These are phyloP conservation scores for Saccharum officinarum DNA, from an alignment of 176 grass and related monocot genomes.

Conservation along the genomic window DNA sequence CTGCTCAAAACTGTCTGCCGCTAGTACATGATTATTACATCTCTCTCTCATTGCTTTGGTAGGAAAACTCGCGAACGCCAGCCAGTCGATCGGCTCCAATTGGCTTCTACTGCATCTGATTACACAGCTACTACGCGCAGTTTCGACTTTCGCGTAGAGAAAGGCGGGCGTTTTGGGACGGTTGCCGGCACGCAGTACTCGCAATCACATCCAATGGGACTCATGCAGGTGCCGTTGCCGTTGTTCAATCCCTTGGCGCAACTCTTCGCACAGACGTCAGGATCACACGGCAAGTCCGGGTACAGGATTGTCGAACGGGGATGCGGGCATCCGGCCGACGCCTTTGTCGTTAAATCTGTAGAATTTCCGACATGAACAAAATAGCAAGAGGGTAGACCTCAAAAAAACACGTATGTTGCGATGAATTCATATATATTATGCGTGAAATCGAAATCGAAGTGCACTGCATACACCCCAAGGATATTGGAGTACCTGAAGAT, in stretches of 20 bases:
- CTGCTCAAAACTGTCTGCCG: not conserved
- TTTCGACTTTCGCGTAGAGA: not conserved
- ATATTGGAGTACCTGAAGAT: conserved; percentile 4
- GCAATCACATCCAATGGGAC: conserved; percentile 27
- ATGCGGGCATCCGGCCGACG: not conserved
- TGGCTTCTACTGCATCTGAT: not conserved
- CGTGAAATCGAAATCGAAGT: not conserved
- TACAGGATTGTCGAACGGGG: not conserved
- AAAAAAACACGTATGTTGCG: too few species aligned
- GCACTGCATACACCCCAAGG: not conserved
- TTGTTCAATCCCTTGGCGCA: not conserved
- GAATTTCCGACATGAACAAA: not conserved
- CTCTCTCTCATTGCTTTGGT: not conserved
- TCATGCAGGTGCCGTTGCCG: conserved; percentile 16
- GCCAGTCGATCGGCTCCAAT: not conserved
- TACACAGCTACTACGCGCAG: not conserved
- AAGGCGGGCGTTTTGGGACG: not conserved
- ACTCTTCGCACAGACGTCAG: not conserved
- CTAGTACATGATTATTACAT: not conserved
- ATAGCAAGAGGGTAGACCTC: too few species aligned
- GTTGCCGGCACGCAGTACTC: conserved; percentile 9
- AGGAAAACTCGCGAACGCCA: not conserved
- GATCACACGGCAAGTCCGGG: not conserved
- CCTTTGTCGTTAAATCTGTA: not conserved
- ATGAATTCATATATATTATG: not conserved